A percentile compares a stretch with the other conserved stretches of the same genome.
Conservation (phyloP, 192 early-diverging fungal species). For the Gamsiella multidivaricata region DNA sequence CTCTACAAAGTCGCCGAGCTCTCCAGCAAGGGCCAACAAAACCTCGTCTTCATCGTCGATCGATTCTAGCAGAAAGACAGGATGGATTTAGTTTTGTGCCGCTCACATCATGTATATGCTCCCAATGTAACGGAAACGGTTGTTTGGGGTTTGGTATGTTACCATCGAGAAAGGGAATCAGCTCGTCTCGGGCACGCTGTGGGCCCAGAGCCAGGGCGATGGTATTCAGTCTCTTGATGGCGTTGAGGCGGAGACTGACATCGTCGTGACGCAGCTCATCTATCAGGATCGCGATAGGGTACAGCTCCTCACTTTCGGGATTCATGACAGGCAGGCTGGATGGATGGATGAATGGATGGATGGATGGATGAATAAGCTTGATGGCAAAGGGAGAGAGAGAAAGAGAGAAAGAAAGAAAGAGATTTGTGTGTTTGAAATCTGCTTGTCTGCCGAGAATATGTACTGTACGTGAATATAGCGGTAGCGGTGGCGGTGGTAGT, state of each 20-base stretch:
- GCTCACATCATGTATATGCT: not conserved
- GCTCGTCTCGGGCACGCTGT: constrained; percentile 93
- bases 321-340: constrained; percentile 42
- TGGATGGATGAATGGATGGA: not conserved
- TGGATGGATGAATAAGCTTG: not conserved
- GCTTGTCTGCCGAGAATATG: too few relatives aligned
- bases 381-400: not conserved
- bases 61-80: constrained; percentile 77
- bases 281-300: constrained; percentile 90
- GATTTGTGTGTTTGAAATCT: too few relatives aligned
- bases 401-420: not conserved
- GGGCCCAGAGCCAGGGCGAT: constrained; percentile 95
- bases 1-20: constrained; percentile 92
- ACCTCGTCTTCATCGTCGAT: constrained; percentile 99
- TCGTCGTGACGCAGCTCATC: constrained; percentile 97
- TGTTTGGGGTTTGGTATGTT: not conserved
- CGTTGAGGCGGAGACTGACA: constrained; percentile 82
- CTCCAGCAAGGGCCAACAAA: constrained; percentile 90
- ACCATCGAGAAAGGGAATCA: constrained; percentile 99
- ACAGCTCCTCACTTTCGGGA: constrained; percentile 64
- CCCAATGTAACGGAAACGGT: not conserved
- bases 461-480: too few relatives aligned
- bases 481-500: too few relatives aligned
- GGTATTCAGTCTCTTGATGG: constrained; percentile 81
- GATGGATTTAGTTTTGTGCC: not conserved